Percentiles rank a stretch among this genome's conserved stretches.
Evolutionary conservation across 441 rosid species (phyloP).

Genomic region (Rhodomyrtus psidioides): DNA sequence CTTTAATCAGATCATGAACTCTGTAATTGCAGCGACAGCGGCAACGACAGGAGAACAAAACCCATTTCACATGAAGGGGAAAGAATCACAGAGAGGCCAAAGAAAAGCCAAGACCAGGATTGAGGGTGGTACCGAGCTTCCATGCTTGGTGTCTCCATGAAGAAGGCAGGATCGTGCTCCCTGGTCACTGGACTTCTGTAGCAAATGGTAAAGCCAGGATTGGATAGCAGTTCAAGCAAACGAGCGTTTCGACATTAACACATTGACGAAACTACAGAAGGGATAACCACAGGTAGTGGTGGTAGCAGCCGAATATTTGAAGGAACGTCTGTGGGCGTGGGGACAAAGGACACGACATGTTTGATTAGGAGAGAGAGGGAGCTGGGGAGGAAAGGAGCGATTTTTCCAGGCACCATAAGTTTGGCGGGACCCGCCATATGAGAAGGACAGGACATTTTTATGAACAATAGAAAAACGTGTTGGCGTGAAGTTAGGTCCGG

Average conservation of each 20-base stretch:
- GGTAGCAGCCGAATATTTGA: background rate
- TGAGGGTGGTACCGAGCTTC: conserved; percentile 19
- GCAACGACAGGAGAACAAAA: background rate
- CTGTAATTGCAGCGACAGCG: background rate
- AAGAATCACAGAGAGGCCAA: background rate
- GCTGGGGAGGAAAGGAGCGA: background rate
- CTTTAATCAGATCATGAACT: background rate
- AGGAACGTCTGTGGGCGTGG: background rate
- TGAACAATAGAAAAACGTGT: background rate
- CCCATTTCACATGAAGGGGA: background rate
- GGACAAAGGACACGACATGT: background rate
- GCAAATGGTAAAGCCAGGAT: background rate
- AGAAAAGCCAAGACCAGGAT: background rate
- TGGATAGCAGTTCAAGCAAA: background rate
- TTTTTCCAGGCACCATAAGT: background rate
- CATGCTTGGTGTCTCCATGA: conserved; percentile 1
- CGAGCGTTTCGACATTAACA: background rate
- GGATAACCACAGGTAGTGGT: background rate
- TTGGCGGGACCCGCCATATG: background rate
- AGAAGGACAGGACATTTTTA: background rate
- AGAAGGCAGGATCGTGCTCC: background rate
- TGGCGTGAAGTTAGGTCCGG: fast-evolving
- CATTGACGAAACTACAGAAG: background rate
- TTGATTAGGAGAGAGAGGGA: background rate
- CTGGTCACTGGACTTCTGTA: background rate